Conservation (phyloP, 2,329 filamentous ascomycete species). For the Pseudocercospora macadamiae region DNA sequence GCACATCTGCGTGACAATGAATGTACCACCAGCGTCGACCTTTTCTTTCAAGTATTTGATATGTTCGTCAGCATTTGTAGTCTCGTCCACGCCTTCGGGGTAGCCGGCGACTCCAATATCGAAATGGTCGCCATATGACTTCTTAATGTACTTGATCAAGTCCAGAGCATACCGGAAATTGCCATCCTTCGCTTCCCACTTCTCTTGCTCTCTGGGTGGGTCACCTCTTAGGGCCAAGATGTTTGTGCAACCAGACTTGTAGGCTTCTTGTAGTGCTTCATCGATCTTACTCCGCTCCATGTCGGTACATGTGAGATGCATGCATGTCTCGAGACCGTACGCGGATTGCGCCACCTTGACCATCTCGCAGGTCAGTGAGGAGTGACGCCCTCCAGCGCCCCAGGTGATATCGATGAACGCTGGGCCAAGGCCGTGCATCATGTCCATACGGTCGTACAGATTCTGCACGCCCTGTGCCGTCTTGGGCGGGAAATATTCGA, state of each 20-base stretch:
- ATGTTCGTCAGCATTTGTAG: conserved; percentile 80
- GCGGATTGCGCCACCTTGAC: conserved; percentile 92
- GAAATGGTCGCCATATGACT: conserved; percentile 84
- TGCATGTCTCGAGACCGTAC: conserved; percentile 95
- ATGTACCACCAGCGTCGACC: conserved; percentile 88
- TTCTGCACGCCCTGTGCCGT: conserved; percentile 98
- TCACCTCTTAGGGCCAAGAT: conserved; percentile 93
- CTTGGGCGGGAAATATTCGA: conserved; percentile 99
- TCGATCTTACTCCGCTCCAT: conserved; percentile 95
- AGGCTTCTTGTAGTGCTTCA: conserved; percentile 81
- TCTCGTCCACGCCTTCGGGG: conserved; percentile 92
- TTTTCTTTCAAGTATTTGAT: conserved; percentile 96
- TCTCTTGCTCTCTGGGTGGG: conserved; percentile 88
- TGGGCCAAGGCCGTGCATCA: conserved; percentile 92
- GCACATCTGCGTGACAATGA: conserved; percentile 99
- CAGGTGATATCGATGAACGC: conserved; percentile 98
- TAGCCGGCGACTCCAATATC: conserved; percentile 98
- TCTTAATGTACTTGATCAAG: conserved; percentile 79
- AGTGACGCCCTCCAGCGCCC: conserved; percentile 91
- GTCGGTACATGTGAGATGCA: conserved; percentile 98
- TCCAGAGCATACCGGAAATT: conserved; percentile 88
- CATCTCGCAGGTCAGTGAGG: conserved; percentile 95
- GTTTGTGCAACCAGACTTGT: conserved; percentile 95
- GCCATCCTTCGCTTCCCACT: conserved; percentile 85
- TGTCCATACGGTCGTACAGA: conserved; percentile 98